Base-by-base conservation (phyloP, 495 filamentous ascomycete species). In the Apiosordaria backusii region DNA sequence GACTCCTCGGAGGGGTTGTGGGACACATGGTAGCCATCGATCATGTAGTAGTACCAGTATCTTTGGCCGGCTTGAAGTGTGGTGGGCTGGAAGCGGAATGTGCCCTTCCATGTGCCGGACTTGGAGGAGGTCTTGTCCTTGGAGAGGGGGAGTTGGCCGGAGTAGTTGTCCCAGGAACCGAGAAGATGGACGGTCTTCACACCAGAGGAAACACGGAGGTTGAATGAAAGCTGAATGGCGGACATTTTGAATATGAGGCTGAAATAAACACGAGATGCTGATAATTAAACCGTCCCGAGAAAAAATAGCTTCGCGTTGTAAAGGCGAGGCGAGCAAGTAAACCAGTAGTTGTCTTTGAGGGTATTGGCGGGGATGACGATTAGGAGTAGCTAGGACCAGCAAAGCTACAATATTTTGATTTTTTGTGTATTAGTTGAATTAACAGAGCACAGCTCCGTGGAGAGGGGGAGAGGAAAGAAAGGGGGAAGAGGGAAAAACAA, bases 31-130 rank as follows among this genome's bases (percentile, higher is more conserved):
- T 97, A 97, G 66, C 95, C 95, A 75, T 99, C 95, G 81, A 98
- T 96, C 90, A 99, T 97, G 84, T 97, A 99, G 86, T 99, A 99
- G 87, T 98, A 99, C 95, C 96, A 99, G 88, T 97, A 98, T 71
- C 95, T 88, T 74, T 89, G 85, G 65, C 93, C 92, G 63, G 90
- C 83, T 82, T 93, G 86, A 62, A 97, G 85, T 65, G 91, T 90
- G 57, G 86, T 80, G 76, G 88, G 89, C 81, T 94, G 92, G 83
- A 99, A 97, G 80, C 91, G 88, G 85, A 99, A 97, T 75, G 92
- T 96, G 76, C 95, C 96, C 72, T 92, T 89, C 91, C 96, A 97
- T 64, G 88, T 87, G 73, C 90, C 93, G 68, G 85, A 84, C 85
- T 92, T 96, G 80, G 84, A 87, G 65, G 89, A 84, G 69, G 79